Evolutionary conservation across 73 alveolate genomes (phyloP).

Genomic region (Paramecium primaurelia): DNA sequence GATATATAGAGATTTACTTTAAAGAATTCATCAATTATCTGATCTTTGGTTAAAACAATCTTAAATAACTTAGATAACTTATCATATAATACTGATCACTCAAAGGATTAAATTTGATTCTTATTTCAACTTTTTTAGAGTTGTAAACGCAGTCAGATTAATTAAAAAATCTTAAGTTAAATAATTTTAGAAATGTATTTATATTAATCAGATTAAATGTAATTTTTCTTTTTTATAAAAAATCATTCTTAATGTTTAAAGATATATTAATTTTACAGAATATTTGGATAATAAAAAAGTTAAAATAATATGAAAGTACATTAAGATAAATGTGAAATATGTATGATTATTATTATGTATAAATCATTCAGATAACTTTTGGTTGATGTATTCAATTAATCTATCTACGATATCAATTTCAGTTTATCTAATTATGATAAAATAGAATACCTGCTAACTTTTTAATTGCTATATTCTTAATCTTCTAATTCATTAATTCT

Average conservation of each 20-base stretch:
- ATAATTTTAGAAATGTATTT: not conserved
- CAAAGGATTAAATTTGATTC: too few relatives aligned
- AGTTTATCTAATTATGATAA: not conserved
- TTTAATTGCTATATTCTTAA: not conserved
- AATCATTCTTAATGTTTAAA: too few relatives aligned
- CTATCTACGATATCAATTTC: constrained; percentile 53
- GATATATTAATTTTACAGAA: too few relatives aligned
- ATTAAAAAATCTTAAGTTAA: not conserved
- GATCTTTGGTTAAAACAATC: not conserved
- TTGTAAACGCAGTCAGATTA: not conserved
- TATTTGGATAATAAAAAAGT: not conserved
- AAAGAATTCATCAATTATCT: not conserved
- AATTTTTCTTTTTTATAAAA: too few relatives aligned
- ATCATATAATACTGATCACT: too few relatives aligned
- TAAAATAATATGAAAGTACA: not conserved
- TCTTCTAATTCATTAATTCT: not conserved
- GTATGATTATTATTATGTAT: not conserved
- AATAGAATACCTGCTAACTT: constrained; percentile 33
- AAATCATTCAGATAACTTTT: constrained; percentile 36
- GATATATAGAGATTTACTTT: not conserved
- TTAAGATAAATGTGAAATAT: not conserved
- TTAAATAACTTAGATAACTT: too few relatives aligned
- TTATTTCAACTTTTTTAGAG: not conserved
- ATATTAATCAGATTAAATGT: not conserved
- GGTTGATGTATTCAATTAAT: constrained; percentile 6